These are phyloP conservation scores for Sutorius eximius DNA, from an alignment of 1,284 basidiomycete genomes.

Conservation along the genomic window DNA sequence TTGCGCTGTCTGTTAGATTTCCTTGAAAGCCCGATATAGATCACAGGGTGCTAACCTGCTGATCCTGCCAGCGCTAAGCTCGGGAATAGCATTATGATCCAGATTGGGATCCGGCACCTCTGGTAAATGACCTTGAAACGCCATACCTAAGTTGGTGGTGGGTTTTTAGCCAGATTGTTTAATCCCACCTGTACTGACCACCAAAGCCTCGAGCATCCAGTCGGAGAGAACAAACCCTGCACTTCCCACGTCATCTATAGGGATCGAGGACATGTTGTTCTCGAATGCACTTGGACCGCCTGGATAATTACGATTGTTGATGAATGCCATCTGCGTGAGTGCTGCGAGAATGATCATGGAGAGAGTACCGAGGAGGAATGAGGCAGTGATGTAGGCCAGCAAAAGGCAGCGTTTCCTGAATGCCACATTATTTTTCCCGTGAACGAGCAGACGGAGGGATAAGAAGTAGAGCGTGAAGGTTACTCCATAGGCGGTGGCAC, in stretches of 20 bases:
- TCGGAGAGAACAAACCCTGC: conserved; percentile 20
- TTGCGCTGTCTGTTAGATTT: neutral
- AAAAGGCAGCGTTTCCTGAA: conserved; percentile 8
- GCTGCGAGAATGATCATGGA: conserved; percentile 16
- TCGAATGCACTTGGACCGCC: conserved; percentile 27
- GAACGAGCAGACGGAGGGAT: conserved; percentile 15
- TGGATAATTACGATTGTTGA: conserved; percentile 33
- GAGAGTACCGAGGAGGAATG: conserved; percentile 29
- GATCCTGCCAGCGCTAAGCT: conserved; percentile 14
- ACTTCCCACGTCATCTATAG: conserved; percentile 15
- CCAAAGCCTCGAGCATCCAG: conserved; percentile 28
- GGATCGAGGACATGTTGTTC: conserved; percentile 16
- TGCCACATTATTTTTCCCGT: neutral
- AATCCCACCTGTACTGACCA: conserved; percentile 19
- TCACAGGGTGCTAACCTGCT: conserved; percentile 7
- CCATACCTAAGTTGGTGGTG: conserved; percentile 26
- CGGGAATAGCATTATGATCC: conserved; percentile 22
- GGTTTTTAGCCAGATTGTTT: neutral
- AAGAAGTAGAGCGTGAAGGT: conserved; percentile 9
- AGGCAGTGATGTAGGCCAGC: conserved; percentile 18
- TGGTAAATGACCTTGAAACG: conserved; percentile 10
- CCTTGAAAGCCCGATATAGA: too few species aligned
- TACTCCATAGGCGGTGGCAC: conserved; percentile 14
- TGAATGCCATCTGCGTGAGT: conserved; percentile 33
- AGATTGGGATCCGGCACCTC: neutral